Percentiles rank a stretch among this genome's conserved stretches.
Evolutionary conservation across 306 rosid genomes (phyloP).

Genomic region (Hylodesmum podocarpum): DNA sequence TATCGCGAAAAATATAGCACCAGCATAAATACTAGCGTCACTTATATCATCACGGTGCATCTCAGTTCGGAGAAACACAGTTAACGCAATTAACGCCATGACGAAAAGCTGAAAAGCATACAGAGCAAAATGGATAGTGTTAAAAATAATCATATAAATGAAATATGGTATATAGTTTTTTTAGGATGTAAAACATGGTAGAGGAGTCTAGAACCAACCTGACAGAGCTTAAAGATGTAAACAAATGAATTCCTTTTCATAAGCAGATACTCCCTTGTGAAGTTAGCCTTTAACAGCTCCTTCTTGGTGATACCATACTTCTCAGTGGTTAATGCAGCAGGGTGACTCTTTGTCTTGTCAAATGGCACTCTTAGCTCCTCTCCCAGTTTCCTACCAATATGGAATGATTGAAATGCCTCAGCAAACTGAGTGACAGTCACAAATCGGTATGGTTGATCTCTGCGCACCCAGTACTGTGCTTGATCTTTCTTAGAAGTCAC

Average conservation of each 20-base stretch:
- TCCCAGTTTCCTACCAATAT: slow-evolving; percentile 36
- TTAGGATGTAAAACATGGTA: not conserved
- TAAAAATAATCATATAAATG: not conserved
- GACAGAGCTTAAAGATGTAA: slow-evolving; percentile 48
- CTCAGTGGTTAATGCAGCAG: slow-evolving; percentile 53
- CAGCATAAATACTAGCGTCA: slow-evolving; percentile 60
- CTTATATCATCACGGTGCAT: slow-evolving; percentile 45
- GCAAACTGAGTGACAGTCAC: slow-evolving; percentile 51
- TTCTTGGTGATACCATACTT: slow-evolving; percentile 46
- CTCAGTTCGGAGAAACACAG: slow-evolving; percentile 67
- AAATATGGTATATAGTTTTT: not conserved
- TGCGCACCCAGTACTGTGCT: slow-evolving; percentile 50
- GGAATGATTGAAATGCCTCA: slow-evolving; percentile 52
- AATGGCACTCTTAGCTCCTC: slow-evolving; percentile 49
- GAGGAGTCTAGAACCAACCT: slow-evolving; percentile 33
- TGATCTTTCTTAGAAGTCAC: slow-evolving; percentile 67
- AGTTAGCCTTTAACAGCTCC: slow-evolving; percentile 58
- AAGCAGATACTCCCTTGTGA: slow-evolving; percentile 54
- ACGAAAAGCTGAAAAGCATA: slow-evolving; percentile 33
- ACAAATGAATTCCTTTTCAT: slow-evolving; percentile 63
- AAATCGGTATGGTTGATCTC: slow-evolving; percentile 44
- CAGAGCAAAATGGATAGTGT: not conserved
- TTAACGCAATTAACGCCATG: slow-evolving; percentile 57
- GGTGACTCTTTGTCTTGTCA: slow-evolving; percentile 55
- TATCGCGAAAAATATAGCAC: slow-evolving; percentile 55